These are phyloP conservation scores for Glycyrrhiza uralensis DNA, from an alignment of 306 rosid genomes.

Conservation along the genomic window DNA sequence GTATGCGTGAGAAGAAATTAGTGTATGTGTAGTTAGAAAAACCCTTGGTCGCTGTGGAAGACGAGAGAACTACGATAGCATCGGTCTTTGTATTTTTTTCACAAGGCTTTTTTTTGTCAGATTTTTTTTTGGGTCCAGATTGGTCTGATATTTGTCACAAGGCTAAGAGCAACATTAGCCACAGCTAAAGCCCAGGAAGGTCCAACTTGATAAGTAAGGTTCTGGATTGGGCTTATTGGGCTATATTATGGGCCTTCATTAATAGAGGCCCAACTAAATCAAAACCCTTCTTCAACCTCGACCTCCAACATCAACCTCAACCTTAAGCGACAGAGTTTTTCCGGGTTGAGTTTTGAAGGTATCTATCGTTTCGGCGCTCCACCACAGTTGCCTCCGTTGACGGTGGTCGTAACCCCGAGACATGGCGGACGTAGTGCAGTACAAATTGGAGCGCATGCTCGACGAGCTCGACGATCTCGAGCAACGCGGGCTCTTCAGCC, in stretches of 20 bases:
- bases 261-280: background rate
- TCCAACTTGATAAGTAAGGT: background rate
- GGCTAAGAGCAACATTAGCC: too few relatives aligned
- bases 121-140: too few relatives aligned
- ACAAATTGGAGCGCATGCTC: slow-evolving; percentile 46
- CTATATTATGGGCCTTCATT: background rate
- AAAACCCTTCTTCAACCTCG: slow-evolving; percentile 32
- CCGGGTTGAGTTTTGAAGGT: background rate
- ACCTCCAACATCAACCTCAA: background rate
- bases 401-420: background rate
- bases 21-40: too few relatives aligned
- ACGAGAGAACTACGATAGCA: too few relatives aligned
- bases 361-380: background rate
- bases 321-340: background rate
- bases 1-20: too few relatives aligned
- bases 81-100: too few relatives aligned
- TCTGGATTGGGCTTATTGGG: background rate
- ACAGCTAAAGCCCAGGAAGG: background rate
- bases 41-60: too few relatives aligned
- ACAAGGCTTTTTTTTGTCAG: too few relatives aligned
- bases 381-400: background rate
- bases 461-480: slow-evolving; percentile 46
- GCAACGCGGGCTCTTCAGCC: slow-evolving; percentile 40
- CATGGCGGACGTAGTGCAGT: slow-evolving; percentile 50
- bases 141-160: too few relatives aligned